Percentiles rank a stretch among this genome's conserved stretches.
These are phyloP conservation scores for Rhodofomes roseus DNA, from an alignment of 1,284 basidiomycete genomes.

Conservation along the genomic window DNA sequence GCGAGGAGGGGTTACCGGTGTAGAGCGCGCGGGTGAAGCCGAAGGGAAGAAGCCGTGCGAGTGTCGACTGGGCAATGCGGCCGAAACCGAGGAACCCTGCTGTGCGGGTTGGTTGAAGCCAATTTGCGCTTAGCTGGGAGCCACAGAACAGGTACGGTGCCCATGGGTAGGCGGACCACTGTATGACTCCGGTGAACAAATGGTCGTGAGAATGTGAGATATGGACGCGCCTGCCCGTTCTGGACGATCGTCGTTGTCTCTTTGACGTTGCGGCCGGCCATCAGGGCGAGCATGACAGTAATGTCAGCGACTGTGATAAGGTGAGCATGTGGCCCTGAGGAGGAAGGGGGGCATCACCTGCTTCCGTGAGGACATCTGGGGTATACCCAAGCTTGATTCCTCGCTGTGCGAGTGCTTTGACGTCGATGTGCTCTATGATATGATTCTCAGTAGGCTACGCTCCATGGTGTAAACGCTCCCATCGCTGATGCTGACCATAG, in stretches of 20 bases:
- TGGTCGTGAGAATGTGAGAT: not conserved
- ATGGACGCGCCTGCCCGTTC: slow-evolving; percentile 42
- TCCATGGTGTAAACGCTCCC: not conserved
- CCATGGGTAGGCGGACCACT: slow-evolving; percentile 72
- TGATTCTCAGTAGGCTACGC: not conserved
- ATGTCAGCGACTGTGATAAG: slow-evolving; percentile 73
- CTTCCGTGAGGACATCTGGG: slow-evolving; percentile 85
- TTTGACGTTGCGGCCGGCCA: slow-evolving; percentile 81
- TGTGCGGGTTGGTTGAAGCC: slow-evolving; percentile 53
- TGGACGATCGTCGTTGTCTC: slow-evolving; percentile 64
- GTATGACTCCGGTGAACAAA: not conserved
- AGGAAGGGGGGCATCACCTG: slow-evolving; percentile 45
- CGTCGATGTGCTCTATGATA: slow-evolving; percentile 77
- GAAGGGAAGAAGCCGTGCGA: slow-evolving; percentile 77
- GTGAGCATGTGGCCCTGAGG: slow-evolving; percentile 6
- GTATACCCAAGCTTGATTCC: slow-evolving; percentile 85
- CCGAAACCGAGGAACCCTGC: slow-evolving; percentile 94
- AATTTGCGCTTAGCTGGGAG: slow-evolving; percentile 64
- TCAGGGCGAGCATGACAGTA: slow-evolving; percentile 84
- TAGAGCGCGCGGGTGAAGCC: slow-evolving; percentile 71
- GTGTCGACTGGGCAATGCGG: slow-evolving; percentile 81
- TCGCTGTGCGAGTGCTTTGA: slow-evolving; percentile 58
- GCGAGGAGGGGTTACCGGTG: slow-evolving; percentile 49
- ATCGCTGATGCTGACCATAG: slow-evolving; percentile 52
- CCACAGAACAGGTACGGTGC: slow-evolving; percentile 80